These are phyloP conservation scores for Dianthus caryophyllus DNA, from an alignment of 148 eudicot genomes.

Conservation along the genomic window DNA sequence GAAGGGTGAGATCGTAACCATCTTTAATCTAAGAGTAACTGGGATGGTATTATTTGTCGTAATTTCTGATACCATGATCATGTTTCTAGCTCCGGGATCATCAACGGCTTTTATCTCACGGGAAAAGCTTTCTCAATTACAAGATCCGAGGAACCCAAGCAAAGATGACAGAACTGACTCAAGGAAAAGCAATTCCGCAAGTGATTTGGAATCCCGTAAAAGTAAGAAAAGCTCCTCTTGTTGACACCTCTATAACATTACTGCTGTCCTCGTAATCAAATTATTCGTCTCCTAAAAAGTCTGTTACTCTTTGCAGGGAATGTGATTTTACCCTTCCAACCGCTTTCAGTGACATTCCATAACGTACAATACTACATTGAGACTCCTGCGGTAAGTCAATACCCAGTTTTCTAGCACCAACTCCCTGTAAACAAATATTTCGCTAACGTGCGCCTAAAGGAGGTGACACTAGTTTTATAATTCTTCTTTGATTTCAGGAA, in stretches of 20 bases:
- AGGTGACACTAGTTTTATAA: neutral
- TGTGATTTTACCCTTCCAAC: slow-evolving; percentile 70
- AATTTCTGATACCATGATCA: neutral
- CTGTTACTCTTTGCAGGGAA: slow-evolving; percentile 40
- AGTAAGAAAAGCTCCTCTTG: slow-evolving; percentile 30
- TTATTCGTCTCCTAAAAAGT: neutral
- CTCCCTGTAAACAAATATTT: neutral
- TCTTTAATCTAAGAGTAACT: neutral
- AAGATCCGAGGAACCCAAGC: slow-evolving; percentile 24
- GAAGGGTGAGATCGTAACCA: slow-evolving; percentile 43
- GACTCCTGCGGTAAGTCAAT: slow-evolving; percentile 49
- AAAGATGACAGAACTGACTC: slow-evolving; percentile 1
- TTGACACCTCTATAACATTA: too few species aligned
- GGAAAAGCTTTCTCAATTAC: slow-evolving; percentile 43
- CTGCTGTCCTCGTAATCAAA: neutral
- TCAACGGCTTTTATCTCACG: slow-evolving; percentile 61
- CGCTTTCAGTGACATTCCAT: slow-evolving; percentile 51
- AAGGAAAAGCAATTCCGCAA: slow-evolving; percentile 1
- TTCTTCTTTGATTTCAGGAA: slow-evolving; percentile 34
- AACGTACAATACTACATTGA: slow-evolving; percentile 70
- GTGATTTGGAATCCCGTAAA: slow-evolving; percentile 23
- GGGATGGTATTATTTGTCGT: neutral
- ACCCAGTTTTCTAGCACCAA: neutral
- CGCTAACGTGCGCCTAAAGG: neutral
- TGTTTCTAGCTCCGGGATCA: slow-evolving; percentile 48